These are phyloP conservation scores for Gaultheria prostrata DNA, from an alignment of 148 eudicot genomes.

Conservation along the genomic window DNA sequence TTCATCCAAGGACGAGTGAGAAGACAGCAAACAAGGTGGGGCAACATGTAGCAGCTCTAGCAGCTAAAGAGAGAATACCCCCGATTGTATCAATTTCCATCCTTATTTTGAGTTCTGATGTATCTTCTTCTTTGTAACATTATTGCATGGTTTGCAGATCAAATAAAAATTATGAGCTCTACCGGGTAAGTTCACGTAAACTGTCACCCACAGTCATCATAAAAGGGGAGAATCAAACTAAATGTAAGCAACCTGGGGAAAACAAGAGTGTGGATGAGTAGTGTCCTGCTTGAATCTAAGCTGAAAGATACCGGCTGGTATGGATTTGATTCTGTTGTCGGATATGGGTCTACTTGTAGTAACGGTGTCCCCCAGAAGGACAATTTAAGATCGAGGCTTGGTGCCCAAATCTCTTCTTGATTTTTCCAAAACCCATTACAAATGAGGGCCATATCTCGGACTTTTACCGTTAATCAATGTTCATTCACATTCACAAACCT, in stretches of 20 bases:
- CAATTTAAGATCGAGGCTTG: background rate
- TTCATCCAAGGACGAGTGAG: no score
- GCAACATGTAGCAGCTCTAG: no score
- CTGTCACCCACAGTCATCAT: background rate
- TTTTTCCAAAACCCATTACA: background rate
- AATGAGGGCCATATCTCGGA: background rate
- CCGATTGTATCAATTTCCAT: no score
- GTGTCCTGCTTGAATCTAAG: background rate
- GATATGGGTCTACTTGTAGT: background rate
- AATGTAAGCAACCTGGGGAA: background rate
- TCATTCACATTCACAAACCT: background rate
- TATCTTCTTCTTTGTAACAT: no score
- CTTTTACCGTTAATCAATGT: background rate
- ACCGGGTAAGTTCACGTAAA: background rate
- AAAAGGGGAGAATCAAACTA: background rate
- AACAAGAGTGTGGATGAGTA: background rate
- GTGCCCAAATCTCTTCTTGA: background rate
- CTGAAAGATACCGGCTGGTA: background rate
- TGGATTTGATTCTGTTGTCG: background rate
- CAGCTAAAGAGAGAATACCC: no score
- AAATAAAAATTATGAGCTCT: no score
- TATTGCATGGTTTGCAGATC: no score
- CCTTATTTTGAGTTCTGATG: no score
- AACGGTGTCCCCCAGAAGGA: background rate
- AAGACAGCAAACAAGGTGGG: no score